Percentiles rank a stretch among this genome's conserved stretches.
Conservation (phyloP, 2,329 filamentous ascomycete genomes). For the Diaporthe ampelina region DNA sequence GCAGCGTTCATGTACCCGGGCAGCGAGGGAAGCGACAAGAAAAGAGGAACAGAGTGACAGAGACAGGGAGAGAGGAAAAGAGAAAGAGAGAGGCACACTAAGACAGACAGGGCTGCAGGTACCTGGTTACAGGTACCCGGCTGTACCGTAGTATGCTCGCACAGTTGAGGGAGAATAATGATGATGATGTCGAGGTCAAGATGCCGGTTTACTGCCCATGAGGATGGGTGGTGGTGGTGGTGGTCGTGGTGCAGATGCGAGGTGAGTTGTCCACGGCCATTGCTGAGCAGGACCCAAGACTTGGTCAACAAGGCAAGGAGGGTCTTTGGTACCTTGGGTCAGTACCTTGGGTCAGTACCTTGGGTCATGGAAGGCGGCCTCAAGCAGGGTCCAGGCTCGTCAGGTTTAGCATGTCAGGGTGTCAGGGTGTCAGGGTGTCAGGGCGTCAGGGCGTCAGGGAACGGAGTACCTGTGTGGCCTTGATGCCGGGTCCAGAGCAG, state of each 20-base stretch:
- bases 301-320: background rate
- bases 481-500: conserved; percentile 5
- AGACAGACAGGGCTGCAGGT: conserved; percentile 10
- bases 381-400: conserved; percentile 4
- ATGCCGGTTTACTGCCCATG: conserved; percentile 4
- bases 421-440: background rate
- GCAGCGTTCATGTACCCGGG: background rate
- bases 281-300: conserved; percentile 40
- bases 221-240: background rate
- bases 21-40: background rate
- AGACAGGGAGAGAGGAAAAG: background rate
- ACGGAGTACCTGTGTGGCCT: background rate
- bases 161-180: background rate
- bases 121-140: background rate
- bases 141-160: background rate
- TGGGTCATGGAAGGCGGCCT: conserved; percentile 13
- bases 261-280: conserved; percentile 56
- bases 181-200: background rate
- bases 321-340: conserved; percentile 1
- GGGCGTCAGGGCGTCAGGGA: background rate
- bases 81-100: background rate
- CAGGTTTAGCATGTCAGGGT: conserved; percentile 1
- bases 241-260: conserved; percentile 50
- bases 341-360: too few relatives aligned
- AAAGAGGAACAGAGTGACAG: conserved; percentile 6